Base-by-base conservation (phyloP, 2,329 filamentous ascomycete genomes). In the Aspergillus intermedius region DNA sequence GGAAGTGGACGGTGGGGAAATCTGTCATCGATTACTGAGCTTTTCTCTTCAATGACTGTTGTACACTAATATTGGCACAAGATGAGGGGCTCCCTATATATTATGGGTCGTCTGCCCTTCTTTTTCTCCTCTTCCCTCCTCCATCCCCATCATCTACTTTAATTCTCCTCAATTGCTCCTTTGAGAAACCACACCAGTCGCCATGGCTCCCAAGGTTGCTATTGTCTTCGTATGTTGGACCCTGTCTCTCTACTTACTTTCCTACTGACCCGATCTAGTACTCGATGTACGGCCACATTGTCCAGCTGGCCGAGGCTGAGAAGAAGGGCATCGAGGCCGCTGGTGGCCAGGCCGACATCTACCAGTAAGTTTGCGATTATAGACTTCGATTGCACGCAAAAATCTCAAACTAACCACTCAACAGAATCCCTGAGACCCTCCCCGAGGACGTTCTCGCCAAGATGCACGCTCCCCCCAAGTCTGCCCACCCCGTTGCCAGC, bases 241-340 rank as follows among this genome's bases (percentile, higher is more conserved):
- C 45, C 35, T 49, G 34, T 30, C 30, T 46, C 32, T 54, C 60
- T 61, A 5, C 15, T 19, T 22, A 25, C 28, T 15, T n/a, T 34
- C n/a, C n/a, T 48, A 51, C 19, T n/a, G 4, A 7, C 6, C 12
- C 25, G 4, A 28, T 48, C 30, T 53, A 93, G 88, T 95, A 95
- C 77, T 94, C 89, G 59, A 87, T 90, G 81, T 95, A 93, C 75
- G 91, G 93, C 74, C 91, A 96, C 75, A 86, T 96, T 73, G 76
- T 79, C 73, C 74, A 83, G 67, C 72, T 96, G 62, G 93, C 91
- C 63, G 83, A 93, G 71, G 89, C 90, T 55, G 91, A 97, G 78
- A 87, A 91, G 79, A 83, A 80, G 65, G 93, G 93, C 67, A 88
- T 96, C 65, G 85, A 91, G 75, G 82, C 85, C 65, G 90, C 89